These are phyloP conservation scores for Diospyros lotus DNA, from an alignment of 148 eudicot species.

Conservation along the genomic window DNA sequence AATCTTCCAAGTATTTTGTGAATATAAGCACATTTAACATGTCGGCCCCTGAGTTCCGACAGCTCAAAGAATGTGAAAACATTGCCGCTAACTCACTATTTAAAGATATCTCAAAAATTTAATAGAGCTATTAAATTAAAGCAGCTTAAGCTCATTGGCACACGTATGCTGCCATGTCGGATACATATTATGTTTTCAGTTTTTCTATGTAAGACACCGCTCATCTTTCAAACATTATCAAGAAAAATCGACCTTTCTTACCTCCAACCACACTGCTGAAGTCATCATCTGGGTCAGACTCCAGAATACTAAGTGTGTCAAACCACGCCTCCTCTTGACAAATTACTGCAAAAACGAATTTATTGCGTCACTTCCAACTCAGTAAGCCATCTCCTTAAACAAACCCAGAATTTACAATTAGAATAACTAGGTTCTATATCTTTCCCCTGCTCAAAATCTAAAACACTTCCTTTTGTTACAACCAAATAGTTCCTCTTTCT, in stretches of 20 bases:
- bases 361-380: conserved; percentile 7
- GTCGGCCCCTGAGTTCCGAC: not conserved
- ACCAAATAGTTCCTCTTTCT: too few species aligned
- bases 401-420: not conserved
- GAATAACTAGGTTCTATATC: not conserved
- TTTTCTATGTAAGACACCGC: not conserved
- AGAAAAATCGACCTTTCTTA: conserved; percentile 8
- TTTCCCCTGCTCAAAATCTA: too few species aligned
- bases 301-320: conserved; percentile 49
- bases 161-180: not conserved
- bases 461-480: too few species aligned
- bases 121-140: too few species aligned
- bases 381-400: not conserved
- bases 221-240: not conserved
- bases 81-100: too few species aligned
- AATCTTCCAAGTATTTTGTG: not conserved
- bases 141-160: too few species aligned
- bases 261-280: conserved; percentile 62
- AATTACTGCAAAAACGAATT: conserved; percentile 24
- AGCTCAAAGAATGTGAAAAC: too few species aligned
- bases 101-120: too few species aligned
- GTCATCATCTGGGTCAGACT: conserved; percentile 71
- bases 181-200: not conserved
- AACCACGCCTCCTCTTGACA: conserved; percentile 61
- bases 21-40: not conserved